These are phyloP conservation scores for Scheffersomyces ergatensis DNA, from an alignment of 805 yeast genomes.

Conservation along the genomic window DNA sequence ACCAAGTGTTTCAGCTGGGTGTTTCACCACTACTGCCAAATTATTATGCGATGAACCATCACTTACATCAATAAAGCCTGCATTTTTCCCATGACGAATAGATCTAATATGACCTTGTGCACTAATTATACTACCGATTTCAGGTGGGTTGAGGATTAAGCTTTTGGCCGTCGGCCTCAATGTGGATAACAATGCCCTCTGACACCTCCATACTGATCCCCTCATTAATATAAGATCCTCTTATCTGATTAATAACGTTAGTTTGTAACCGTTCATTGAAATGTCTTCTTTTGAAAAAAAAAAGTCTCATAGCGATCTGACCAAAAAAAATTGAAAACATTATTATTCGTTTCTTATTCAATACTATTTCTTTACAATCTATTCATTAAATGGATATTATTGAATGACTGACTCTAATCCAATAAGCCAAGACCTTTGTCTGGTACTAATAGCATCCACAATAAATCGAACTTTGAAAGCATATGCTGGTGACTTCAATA, in stretches of 20 bases:
- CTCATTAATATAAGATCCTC: no score
- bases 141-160: conserved; percentile 32
- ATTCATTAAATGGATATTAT: no score
- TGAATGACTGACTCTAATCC: neutral
- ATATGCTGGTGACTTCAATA: conserved; percentile 1
- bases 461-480: conserved; percentile 9
- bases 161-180: conserved; percentile 21
- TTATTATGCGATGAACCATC: conserved; percentile 69
- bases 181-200: neutral
- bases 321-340: no score
- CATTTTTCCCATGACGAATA: conserved; percentile 67
- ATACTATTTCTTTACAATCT: no score
- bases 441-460: conserved; percentile 13
- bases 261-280: no score
- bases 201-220: neutral
- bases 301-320: no score
- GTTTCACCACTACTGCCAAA: conserved; percentile 47
- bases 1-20: conserved; percentile 17
- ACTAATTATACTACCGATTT: conserved; percentile 30
- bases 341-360: no score
- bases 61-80: conserved; percentile 73
- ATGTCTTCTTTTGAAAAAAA: no score
- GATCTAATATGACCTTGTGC: conserved; percentile 69
- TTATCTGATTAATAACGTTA: no score
- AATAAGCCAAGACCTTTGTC: conserved; percentile 5